Base-by-base conservation (phyloP, 805 yeast genomes). In the Kuraishia floccosa region DNA sequence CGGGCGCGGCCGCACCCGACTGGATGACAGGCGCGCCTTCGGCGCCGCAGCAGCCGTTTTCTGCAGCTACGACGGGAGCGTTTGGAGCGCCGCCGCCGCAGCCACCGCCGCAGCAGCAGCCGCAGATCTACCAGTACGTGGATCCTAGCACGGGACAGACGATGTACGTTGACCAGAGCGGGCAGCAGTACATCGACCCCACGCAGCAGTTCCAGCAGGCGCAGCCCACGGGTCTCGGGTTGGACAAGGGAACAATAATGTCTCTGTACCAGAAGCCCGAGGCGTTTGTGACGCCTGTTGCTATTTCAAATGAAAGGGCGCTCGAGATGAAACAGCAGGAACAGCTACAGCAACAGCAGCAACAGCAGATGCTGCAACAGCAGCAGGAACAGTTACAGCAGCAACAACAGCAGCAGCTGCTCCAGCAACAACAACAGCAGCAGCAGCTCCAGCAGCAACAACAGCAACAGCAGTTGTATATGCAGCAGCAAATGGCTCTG, bases 121-220 rank as follows among this genome's bases (percentile, higher is more conserved):
- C 23, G 34, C 79, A 60, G 50, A 73, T 63, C 52, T 79, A 56
- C 42, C 89, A 78, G 44, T 80, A 74, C 46, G 63, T 77, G 14
- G 87, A 80, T 42, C 85, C 86, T 3, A 57, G 66, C 6, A 76
- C 85, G 0, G 87, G 89, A 9, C 66, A 72, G 29, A 52, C 77
- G 4, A 64, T 69, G 21, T 80, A 79, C 42, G 69, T 79, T 22
- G 87, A 80, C 43, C 65, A 75, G 8, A 72, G 68, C 27, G 78
- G 78, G 2, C 85, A 78, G 42, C 81, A 77, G 43, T 68, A 67
- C 39, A 44, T 68, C 34, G 72, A 67, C 42, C 67, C 70, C 7
- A 56, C 43, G 32, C 71, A 65, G 24, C 65, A 58, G 32, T 50
- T 40, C 30, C 41, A 34, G 18, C 51, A 46, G 33, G 50, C 44